phyloP scores from a whole-genome alignment of 73 alveolate genomes.

The Tetrahymena thermophila region DNA sequence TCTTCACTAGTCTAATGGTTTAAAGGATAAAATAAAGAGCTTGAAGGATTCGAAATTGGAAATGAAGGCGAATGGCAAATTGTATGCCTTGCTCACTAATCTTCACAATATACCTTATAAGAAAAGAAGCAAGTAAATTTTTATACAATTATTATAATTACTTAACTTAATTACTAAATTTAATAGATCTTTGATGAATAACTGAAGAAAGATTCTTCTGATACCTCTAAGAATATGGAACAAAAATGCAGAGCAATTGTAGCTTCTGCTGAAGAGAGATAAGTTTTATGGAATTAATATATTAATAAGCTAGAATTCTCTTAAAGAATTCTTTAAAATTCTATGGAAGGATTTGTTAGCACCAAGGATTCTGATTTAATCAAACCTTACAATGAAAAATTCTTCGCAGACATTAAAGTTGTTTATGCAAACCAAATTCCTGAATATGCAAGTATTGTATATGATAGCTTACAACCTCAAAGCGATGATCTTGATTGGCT shows the following conservation, averaged over 20 bases:
- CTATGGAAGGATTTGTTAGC: constrained; percentile 38
- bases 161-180: background rate
- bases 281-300: constrained; percentile 11
- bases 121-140: background rate
- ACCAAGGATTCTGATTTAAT: background rate
- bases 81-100: constrained; percentile 14
- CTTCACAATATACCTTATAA: background rate
- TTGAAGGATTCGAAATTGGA: background rate
- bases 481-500: constrained; percentile 35
- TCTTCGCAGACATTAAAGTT: constrained; percentile 4
- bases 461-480: constrained; percentile 11
- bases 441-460: constrained; percentile 17
- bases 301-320: constrained; percentile 21
- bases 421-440: background rate
- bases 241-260: constrained; percentile 8
- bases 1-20: constrained; percentile 6
- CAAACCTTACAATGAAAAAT: constrained; percentile 20
- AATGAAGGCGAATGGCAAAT: constrained; percentile 26
- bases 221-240: constrained; percentile 14
- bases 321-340: background rate
- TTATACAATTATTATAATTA: background rate
- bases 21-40: background rate
- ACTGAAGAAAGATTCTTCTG: constrained; percentile 16
- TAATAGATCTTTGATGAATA: constrained; percentile 5
- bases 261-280: constrained; percentile 21